Evolutionary conservation across 495 filamentous ascomycete species (phyloP), one percentile per base, ranked within the genome.

Genomic region (Massariosphaeria phaeospora): DNA sequence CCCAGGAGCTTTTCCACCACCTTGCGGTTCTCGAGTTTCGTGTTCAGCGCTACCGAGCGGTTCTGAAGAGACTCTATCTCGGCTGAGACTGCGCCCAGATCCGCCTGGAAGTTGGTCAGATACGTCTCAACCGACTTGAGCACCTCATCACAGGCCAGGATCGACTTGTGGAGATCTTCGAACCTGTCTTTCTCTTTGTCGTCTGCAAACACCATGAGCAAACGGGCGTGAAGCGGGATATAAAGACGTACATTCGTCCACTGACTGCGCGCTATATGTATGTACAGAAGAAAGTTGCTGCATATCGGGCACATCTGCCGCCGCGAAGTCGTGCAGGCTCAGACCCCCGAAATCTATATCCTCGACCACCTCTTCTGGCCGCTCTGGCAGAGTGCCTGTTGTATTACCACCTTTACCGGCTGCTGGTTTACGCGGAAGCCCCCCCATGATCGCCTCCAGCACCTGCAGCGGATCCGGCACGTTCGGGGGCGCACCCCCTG

Each of bases 31-130:
- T 91, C 86, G 27, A 97, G 71, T 68, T 89, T 83, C n/a, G 84
- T 80, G 59, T 91, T 96, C 55, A 98, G 69, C 27, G 84, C 80
- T 4, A 83, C 81, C 1, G 93, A 97, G 15, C 90, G 82, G 27
- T 84, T 81, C 68, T 98, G 93, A 15, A 98, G 73, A 12, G 81
- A 88, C 70, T 98, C 94, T 24, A 98, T 98, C 65, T 98, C 93
- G 2, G 88, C 83, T 8, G 93, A 96, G 5, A 98, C 94, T 1
- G 80, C 79, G 2, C 89, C 90, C 12, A 98, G 76, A 67, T 98
- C 93, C 43, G 85, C 85, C 70, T 91, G 89, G 63, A 98, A 98
- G 65, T 84, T 89, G 36, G 87, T 86, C 43, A 98, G 72, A 65
- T 96, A 96, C 15, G 79, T 79, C 70, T 98, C 91, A 40, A 98